phyloP scores from a whole-genome alignment of 2,329 filamentous ascomycete genomes.

The Chaetomium sp. region DNA sequence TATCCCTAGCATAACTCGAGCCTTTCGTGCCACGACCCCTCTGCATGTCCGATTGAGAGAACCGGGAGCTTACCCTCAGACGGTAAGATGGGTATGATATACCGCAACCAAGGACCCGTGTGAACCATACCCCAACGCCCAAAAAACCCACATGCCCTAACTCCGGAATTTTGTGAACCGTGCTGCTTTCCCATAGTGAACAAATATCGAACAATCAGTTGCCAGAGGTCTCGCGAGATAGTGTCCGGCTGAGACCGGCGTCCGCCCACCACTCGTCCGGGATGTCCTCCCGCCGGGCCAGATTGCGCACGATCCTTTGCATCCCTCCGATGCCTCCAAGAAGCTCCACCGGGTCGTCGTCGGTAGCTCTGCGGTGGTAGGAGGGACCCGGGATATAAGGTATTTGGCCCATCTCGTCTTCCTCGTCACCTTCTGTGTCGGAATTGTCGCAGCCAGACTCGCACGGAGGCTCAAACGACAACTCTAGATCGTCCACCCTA shows the following conservation, averaged over 20 bases:
- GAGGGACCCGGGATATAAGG: slow-evolving; percentile 37
- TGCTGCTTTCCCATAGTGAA: neutral
- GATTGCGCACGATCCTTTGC: slow-evolving; percentile 70
- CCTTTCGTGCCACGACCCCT: neutral
- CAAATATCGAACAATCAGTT: slow-evolving; percentile 23
- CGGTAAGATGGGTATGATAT: neutral
- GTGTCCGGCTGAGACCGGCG: slow-evolving; percentile 65
- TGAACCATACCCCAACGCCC: slow-evolving; percentile 11
- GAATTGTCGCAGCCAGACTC: slow-evolving; percentile 59
- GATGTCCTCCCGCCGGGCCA: slow-evolving; percentile 72
- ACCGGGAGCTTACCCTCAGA: neutral
- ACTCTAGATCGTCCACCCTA: slow-evolving; percentile 39
- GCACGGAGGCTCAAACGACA: slow-evolving; percentile 47
- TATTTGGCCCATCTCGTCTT: slow-evolving; percentile 35
- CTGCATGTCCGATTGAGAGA: neutral
- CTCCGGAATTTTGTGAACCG: slow-evolving; percentile 10
- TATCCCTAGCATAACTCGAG: neutral
- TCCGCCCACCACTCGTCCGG: slow-evolving; percentile 82
- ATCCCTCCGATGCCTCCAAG: slow-evolving; percentile 58
- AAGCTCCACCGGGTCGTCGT: slow-evolving; percentile 42
- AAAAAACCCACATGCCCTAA: neutral
- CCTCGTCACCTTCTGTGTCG: slow-evolving; percentile 55
- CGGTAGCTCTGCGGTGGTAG: slow-evolving; percentile 33
- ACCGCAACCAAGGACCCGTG: neutral
- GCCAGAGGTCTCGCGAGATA: slow-evolving; percentile 46